These are phyloP conservation scores for Scheffersomyces lignicola DNA, from an alignment of 1,139 yeast species.

Conservation along the genomic window DNA sequence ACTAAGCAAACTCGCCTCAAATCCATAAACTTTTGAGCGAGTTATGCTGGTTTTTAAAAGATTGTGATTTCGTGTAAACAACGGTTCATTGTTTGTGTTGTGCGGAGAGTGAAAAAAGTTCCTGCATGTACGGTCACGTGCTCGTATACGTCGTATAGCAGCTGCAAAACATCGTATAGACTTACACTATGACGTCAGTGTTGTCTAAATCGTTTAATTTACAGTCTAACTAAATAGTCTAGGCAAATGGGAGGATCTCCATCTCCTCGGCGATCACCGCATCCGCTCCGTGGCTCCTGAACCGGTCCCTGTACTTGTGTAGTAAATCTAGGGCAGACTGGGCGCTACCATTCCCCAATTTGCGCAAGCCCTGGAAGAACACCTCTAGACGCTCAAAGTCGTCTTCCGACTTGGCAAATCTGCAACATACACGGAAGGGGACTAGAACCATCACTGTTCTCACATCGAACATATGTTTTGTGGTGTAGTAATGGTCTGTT, in stretches of 20 bases:
- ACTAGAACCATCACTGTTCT: slow-evolving; percentile 43
- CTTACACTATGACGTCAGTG: no score
- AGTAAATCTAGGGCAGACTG: slow-evolving; percentile 25
- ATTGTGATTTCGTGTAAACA: no score
- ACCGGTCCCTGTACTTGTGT: slow-evolving; percentile 13
- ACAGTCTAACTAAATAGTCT: no score
- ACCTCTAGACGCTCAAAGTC: slow-evolving; percentile 36
- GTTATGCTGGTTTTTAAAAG: no score
- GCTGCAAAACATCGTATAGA: no score
- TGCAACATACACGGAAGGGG: slow-evolving; percentile 26
- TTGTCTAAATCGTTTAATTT: no score
- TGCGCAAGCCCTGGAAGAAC: slow-evolving; percentile 34
- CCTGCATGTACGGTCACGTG: no score
- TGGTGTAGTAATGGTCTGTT: slow-evolving; percentile 30
- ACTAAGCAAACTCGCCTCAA: no score
- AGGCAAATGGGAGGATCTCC: slow-evolving; percentile 33
- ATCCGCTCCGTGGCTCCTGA: slow-evolving; percentile 10
- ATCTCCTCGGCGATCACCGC: slow-evolving; percentile 15
- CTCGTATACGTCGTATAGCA: no score
- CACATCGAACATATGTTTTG: slow-evolving; percentile 29
- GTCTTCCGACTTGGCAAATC: slow-evolving; percentile 22
- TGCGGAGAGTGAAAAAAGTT: no score
- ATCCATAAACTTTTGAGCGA: no score
- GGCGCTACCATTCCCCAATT: slow-evolving; percentile 42
- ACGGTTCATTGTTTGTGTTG: no score